phyloP scores from a whole-genome alignment of 1,139 yeast genomes.

The Scheffersomyces titani region DNA sequence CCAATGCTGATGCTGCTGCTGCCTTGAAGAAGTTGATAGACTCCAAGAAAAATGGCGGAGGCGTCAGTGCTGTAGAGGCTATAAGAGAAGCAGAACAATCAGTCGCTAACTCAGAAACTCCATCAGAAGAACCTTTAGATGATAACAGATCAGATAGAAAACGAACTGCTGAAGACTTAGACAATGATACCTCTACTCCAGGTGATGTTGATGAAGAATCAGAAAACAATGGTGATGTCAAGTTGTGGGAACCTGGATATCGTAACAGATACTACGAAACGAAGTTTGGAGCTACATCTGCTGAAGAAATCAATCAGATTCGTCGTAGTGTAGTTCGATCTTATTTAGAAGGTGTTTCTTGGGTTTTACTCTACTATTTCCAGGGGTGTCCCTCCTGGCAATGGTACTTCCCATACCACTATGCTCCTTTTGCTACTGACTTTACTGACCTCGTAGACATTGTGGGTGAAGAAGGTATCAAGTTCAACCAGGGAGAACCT shows the following conservation, averaged over 20 bases:
- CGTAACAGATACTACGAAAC: constrained; percentile 74
- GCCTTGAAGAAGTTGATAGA: constrained; percentile 52
- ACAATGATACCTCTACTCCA: background rate
- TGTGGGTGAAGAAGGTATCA: constrained; percentile 55
- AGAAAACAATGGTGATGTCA: constrained; percentile 50
- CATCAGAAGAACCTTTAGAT: background rate
- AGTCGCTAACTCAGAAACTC: constrained; percentile 3
- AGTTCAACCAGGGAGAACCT: constrained; percentile 74
- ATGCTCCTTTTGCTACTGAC: constrained; percentile 96
- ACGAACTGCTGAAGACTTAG: background rate
- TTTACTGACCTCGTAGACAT: constrained; percentile 54
- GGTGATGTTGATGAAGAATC: constrained; percentile 1
- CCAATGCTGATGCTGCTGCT: constrained; percentile 72
- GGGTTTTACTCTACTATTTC: constrained; percentile 92
- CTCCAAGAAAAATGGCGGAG: constrained; percentile 26
- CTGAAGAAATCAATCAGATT: constrained; percentile 56
- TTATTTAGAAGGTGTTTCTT: constrained; percentile 91
- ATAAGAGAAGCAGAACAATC: constrained; percentile 32
- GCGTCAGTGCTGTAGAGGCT: constrained; percentile 42
- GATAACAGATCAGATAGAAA: background rate
- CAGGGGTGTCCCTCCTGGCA: constrained; percentile 99
- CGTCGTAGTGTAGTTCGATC: constrained; percentile 65
- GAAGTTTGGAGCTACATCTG: constrained; percentile 64
- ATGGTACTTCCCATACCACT: constrained; percentile 97
- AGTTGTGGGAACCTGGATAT: constrained; percentile 87